phyloP scores from a whole-genome alignment of 495 filamentous ascomycete species.

The Aspergillus mulundensis region DNA sequence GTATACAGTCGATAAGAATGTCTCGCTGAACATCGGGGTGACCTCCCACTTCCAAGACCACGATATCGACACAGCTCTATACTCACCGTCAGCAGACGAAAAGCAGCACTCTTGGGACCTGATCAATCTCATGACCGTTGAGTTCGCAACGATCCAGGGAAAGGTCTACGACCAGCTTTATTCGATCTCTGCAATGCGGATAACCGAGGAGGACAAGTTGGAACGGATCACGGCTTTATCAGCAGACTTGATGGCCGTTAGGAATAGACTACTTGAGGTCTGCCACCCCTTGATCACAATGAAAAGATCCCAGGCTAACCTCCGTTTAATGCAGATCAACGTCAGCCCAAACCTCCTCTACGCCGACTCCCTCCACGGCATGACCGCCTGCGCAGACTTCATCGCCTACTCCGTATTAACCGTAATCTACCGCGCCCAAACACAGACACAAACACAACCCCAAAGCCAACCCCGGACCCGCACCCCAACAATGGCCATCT shows the following conservation, averaged over 20 bases:
- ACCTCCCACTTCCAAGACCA: conserved; percentile 29
- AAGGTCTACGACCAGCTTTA: conserved; percentile 25
- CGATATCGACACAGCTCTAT: conserved; percentile 22
- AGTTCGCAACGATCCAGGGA: conserved; percentile 24
- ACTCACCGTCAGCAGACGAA: conserved; percentile 16
- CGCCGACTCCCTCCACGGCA: conserved; percentile 26
- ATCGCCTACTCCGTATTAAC: conserved; percentile 27
- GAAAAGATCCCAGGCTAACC: too few relatives aligned
- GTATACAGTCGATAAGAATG: conserved; percentile 26
- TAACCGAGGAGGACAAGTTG: conserved; percentile 7
- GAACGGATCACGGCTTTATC: conserved; percentile 16
- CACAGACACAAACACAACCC: background rate
- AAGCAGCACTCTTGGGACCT: conserved; percentile 21
- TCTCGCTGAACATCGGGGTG: conserved; percentile 25
- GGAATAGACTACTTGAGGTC: conserved; percentile 20
- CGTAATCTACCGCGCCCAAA: conserved; percentile 26
- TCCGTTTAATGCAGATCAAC: too few relatives aligned
- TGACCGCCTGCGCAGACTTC: conserved; percentile 28
- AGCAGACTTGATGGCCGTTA: conserved; percentile 19
- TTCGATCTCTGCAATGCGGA: conserved; percentile 14
- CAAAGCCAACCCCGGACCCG: too few relatives aligned
- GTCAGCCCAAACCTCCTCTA: conserved; percentile 24
- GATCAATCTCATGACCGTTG: conserved; percentile 22
- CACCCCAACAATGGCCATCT: conserved; percentile 18
- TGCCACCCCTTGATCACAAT: too few relatives aligned